Percentiles rank a stretch among this genome's conserved stretches.
phyloP scores from a whole-genome alignment of 495 filamentous ascomycete genomes.

The Aspergillus affinis region DNA sequence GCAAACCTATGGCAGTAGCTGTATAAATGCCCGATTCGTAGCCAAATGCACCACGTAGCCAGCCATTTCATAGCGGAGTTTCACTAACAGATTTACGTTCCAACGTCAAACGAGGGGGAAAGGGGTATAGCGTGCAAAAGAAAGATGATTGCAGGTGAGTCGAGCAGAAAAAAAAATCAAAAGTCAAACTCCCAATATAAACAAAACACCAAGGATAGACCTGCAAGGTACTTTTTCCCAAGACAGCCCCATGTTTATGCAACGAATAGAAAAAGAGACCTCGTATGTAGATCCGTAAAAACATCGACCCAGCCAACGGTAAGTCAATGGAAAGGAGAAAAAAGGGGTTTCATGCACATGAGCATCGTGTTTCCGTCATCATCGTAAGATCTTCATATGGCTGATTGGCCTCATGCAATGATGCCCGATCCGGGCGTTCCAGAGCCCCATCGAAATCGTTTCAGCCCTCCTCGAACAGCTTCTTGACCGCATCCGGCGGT shows the following conservation, averaged over 20 bases:
- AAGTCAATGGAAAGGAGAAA: neutral
- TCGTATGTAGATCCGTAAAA: neutral
- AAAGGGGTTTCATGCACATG: neutral
- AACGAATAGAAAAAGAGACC: neutral
- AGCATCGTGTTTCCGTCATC: neutral
- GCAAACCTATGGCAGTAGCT: neutral
- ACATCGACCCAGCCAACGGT: neutral
- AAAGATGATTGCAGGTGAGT: no score
- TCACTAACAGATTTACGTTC: neutral
- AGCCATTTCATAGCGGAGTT: neutral
- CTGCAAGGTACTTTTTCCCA: conserved; percentile 7
- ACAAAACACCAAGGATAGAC: neutral
- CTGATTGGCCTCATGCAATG: conserved; percentile 23
- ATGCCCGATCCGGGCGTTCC: conserved; percentile 38
- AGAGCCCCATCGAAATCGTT: conserved; percentile 45
- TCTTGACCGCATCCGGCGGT: conserved; percentile 44
- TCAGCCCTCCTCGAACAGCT: conserved; percentile 43
- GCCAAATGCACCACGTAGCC: neutral
- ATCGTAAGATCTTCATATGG: neutral
- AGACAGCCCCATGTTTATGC: conserved; percentile 1
- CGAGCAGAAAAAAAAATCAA: neutral
- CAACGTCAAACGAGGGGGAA: neutral
- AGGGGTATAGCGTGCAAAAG: conserved; percentile 8
- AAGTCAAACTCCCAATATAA: neutral
- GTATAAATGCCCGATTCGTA: neutral